These are phyloP conservation scores for Phlebiopsis gigantea DNA, from an alignment of 768 basidiomycete genomes.

Conservation along the genomic window DNA sequence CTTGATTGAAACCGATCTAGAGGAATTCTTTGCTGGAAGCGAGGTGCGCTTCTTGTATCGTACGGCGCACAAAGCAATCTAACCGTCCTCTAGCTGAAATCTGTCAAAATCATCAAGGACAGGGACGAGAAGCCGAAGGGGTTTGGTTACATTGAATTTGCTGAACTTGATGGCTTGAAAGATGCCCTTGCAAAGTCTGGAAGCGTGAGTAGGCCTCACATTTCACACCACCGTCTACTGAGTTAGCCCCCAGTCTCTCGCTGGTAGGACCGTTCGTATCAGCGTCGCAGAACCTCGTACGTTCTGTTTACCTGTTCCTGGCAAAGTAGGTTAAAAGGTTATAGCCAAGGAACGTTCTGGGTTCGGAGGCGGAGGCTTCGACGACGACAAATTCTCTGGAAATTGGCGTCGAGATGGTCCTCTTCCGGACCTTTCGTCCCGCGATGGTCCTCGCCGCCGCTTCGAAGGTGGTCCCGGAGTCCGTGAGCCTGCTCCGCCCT, in stretches of 20 bases:
- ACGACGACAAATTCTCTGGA: conserved; percentile 79
- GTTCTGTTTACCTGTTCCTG: conserved; percentile 29
- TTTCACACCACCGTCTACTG: neutral
- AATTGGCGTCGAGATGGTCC: conserved; percentile 89
- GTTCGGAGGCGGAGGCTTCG: conserved; percentile 42
- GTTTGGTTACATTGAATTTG: conserved; percentile 96
- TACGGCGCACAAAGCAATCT: neutral
- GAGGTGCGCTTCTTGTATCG: conserved; percentile 37
- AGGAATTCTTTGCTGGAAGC: conserved; percentile 67
- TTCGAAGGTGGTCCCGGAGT: conserved; percentile 49
- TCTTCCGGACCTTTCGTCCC: conserved; percentile 60
- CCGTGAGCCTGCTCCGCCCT: conserved; percentile 37
- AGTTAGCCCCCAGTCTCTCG: conserved; percentile 45
- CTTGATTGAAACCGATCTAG: conserved; percentile 77
- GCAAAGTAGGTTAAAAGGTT: conserved; percentile 8
- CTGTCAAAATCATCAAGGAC: conserved; percentile 90
- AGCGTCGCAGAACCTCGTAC: conserved; percentile 95
- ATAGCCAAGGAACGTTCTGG: conserved; percentile 73
- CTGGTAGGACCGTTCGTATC: conserved; percentile 78
- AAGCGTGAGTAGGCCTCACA: conserved; percentile 41
- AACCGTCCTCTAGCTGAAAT: conserved; percentile 50
- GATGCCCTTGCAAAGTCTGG: conserved; percentile 72
- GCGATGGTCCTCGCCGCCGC: conserved; percentile 61
- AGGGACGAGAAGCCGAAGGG: conserved; percentile 94
- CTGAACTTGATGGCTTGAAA: conserved; percentile 80